Evolutionary conservation across 306 rosid genomes (phyloP).

Genomic region (Cercis canadensis): DNA sequence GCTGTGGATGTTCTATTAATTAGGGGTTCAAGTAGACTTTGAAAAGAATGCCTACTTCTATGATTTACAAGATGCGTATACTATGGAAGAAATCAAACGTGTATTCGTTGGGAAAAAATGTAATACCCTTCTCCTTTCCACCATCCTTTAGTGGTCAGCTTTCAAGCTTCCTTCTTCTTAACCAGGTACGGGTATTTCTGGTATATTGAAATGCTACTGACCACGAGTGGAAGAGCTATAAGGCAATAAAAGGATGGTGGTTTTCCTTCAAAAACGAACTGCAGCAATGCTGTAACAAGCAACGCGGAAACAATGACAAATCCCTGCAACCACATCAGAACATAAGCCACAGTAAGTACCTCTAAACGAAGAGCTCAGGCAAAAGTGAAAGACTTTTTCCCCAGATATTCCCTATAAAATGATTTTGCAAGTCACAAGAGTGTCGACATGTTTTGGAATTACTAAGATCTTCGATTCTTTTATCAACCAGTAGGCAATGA

Average conservation of each 20-base stretch:
- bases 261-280: conserved; percentile 91
- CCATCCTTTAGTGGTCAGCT: conserved; percentile 5
- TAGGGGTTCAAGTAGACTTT: conserved; percentile 27
- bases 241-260: conserved; percentile 88
- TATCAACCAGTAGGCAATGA: neutral
- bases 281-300: conserved; percentile 88
- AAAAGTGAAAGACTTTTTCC: conserved; percentile 9
- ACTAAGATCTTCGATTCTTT: conserved; percentile 13
- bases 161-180: conserved; percentile 70
- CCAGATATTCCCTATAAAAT: conserved; percentile 20
- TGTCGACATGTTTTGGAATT: conserved; percentile 4
- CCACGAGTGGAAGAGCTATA: conserved; percentile 89
- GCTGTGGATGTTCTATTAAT: conserved; percentile 19
- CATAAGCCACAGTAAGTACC: conserved; percentile 15
- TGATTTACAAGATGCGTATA: conserved; percentile 50
- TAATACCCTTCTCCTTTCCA: conserved; percentile 27
- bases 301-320: conserved; percentile 96
- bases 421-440: conserved; percentile 12
- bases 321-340: conserved; percentile 72
- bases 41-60: conserved; percentile 42
- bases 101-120: conserved; percentile 30
- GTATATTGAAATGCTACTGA: conserved; percentile 79
- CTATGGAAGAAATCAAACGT: conserved; percentile 24
- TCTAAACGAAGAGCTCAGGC: neutral
- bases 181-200: conserved; percentile 83